Evolutionary conservation across 768 basidiomycete genomes (phyloP), one percentile per base, ranked within the genome.

Genomic region (Boletus rubescentipes): DNA sequence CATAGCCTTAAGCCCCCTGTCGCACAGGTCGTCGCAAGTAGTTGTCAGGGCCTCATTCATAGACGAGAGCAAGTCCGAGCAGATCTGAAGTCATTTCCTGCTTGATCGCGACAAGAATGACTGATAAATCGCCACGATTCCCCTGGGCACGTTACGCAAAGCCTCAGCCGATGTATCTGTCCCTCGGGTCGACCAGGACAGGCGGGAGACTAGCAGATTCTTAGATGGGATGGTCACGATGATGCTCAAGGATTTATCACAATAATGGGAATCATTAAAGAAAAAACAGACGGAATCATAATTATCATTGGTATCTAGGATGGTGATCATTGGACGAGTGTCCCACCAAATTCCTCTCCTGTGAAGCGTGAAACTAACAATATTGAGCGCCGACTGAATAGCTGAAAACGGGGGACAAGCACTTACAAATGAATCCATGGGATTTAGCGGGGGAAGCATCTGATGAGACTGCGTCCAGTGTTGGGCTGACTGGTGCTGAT

Each of bases 371-470:
- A 66, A 55, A 65, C 61, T 65, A 30, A 14, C 7, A 12, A n/a
- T 30, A 32, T 51, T 58, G 46, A 66, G 59, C 42, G 46, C 54
- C 39, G 40, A 47, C 23, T 23, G 21, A 58, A 50, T 42, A 18
- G 12, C 4, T 48, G 21, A 42, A 53, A 40, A 34, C 3, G 18
- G 43, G 47, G 32, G 37, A 46, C 14, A 42, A 47, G 21, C 5
- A 73, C 86, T 74, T 70, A 91, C 89, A 68, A 82, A 89, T 52
- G 85, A 68, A 42, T 89, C 84, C 65, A 85, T 75, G 14, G 80
- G 74, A 60, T 85, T 80, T 46, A 79, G 60, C 18, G 79, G 74
- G 26, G 75, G 67, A 51, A 77, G 62, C 55, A 79, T 65, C 16
- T 70, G 69, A 36, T 70, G 69, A 36, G 78, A 65, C n/a, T 79